These are phyloP conservation scores for Lactarius hatsudake DNA, from an alignment of 768 basidiomycete species.

Conservation along the genomic window DNA sequence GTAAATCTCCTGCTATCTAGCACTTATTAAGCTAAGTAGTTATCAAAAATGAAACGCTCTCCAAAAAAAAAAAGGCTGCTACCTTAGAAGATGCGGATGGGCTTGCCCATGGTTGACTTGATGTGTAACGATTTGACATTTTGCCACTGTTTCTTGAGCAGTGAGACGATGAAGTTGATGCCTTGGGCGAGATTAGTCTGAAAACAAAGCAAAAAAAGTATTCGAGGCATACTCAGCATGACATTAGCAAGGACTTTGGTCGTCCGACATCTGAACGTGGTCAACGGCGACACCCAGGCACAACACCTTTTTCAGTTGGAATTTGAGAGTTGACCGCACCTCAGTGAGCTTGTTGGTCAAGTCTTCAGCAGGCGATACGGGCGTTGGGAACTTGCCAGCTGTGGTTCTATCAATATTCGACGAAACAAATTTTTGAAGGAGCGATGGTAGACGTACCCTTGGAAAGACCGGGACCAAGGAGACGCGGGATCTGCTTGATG, in stretches of 20 bases:
- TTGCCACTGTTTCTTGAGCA: slow-evolving; percentile 99
- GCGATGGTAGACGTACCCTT: slow-evolving; percentile 60
- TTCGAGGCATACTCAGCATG: slow-evolving; percentile 76
- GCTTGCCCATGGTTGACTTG: slow-evolving; percentile 99
- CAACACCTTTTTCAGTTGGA: slow-evolving; percentile 99
- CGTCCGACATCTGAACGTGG: slow-evolving; percentile 95
- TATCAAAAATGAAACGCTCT: too few relatives aligned
- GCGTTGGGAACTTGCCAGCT: slow-evolving; percentile 99
- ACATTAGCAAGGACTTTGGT: slow-evolving; percentile 96
- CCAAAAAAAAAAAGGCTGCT: too few relatives aligned
- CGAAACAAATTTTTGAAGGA: not conserved
- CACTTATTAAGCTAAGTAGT: too few relatives aligned
- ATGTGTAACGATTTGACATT: slow-evolving; percentile 98
- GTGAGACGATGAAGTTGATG: slow-evolving; percentile 99
- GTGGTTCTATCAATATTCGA: not conserved
- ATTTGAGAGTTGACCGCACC: slow-evolving; percentile 99
- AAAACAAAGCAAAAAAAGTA: not conserved
- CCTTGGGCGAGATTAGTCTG: slow-evolving; percentile 42
- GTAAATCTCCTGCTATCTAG: too few relatives aligned
- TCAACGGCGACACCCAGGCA: slow-evolving; percentile 99
- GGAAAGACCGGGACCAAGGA: slow-evolving; percentile 98
- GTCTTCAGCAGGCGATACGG: slow-evolving; percentile 91
- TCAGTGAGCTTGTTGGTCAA: slow-evolving; percentile 86
- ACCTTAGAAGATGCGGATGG: slow-evolving; percentile 82
- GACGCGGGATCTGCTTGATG: slow-evolving; percentile 99